Percentiles rank a stretch among this genome's conserved stretches.
Conservation (phyloP, 164 flowering plant genomes). For the Nymphaea thermarum region DNA sequence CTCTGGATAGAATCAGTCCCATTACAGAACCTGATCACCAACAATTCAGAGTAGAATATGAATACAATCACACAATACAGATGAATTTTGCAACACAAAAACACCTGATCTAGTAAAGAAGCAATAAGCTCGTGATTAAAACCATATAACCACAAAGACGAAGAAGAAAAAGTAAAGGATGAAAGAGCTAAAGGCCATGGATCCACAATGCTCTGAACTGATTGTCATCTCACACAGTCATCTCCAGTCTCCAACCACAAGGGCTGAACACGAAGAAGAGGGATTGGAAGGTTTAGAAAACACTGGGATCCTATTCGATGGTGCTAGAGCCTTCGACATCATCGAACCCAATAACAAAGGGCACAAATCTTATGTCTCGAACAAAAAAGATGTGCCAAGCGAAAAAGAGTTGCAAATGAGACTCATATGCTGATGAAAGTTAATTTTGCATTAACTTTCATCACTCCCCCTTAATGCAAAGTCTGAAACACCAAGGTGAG, state of each 20-base stretch:
- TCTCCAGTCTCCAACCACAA: background rate
- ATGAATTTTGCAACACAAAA: background rate
- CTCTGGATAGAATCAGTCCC: too few species aligned
- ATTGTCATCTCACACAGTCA: conserved; percentile 2
- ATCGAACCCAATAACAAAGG: too few species aligned
- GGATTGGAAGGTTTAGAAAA: background rate
- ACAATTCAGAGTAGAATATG: background rate
- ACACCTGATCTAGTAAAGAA: background rate
- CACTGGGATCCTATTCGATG: background rate
- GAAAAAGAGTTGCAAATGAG: too few species aligned
- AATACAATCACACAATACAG: background rate
- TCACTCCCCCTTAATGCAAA: too few species aligned
- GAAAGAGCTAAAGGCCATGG: background rate
- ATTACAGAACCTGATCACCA: too few species aligned
- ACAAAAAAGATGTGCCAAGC: too few species aligned
- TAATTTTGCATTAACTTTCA: too few species aligned
- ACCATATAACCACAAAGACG: background rate
- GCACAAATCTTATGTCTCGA: too few species aligned
- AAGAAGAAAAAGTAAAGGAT: background rate
- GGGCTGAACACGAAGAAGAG: background rate
- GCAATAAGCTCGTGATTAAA: background rate
- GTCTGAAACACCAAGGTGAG: too few species aligned
- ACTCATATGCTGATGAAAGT: too few species aligned
- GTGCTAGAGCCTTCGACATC: background rate
- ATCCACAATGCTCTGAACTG: conserved; percentile 6